phyloP scores from a whole-genome alignment of 192 early-diverging fungal species.

The Mortierella antarctica region DNA sequence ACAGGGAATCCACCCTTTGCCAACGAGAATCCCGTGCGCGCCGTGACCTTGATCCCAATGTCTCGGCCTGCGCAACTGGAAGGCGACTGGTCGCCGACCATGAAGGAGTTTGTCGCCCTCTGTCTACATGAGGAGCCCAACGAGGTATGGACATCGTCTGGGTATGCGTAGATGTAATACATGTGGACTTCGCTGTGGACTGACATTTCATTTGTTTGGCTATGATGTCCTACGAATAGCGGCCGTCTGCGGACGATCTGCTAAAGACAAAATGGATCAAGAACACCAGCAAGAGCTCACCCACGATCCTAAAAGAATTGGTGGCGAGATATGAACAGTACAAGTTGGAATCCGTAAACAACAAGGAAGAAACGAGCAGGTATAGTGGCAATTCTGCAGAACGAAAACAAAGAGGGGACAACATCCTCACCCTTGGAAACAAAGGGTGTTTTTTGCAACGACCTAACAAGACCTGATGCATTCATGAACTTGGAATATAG shows the following conservation, averaged over 20 bases:
- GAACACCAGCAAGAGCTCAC: conserved; percentile 61
- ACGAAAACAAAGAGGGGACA: background rate
- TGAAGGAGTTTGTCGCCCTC: conserved; percentile 89
- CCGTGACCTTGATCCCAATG: conserved; percentile 88
- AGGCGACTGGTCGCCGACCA: conserved; percentile 78
- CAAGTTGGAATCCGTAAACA: conserved; percentile 53
- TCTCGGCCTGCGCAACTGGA: conserved; percentile 82
- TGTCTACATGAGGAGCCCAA: conserved; percentile 91
- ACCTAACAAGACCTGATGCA: background rate
- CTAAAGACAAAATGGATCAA: conserved; percentile 84
- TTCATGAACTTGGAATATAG: conserved; percentile 7
- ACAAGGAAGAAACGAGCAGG: conserved; percentile 44
- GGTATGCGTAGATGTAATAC: background rate
- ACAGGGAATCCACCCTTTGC: conserved; percentile 95
- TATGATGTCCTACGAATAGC: conserved; percentile 52
- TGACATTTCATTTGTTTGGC: conserved; percentile 12
- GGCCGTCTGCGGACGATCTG: conserved; percentile 89
- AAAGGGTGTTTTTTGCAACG: background rate
- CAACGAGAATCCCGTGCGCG: conserved; percentile 89
- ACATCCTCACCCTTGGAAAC: too few relatives aligned
- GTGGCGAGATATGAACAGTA: conserved; percentile 72
- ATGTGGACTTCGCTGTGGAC: background rate
- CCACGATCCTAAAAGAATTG: conserved; percentile 69
- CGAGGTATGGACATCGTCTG: conserved; percentile 57
- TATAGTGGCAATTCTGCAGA: conserved; percentile 24